These are phyloP conservation scores for Ustilago cynodontis DNA, from an alignment of 1,284 basidiomycete genomes.

Conservation along the genomic window DNA sequence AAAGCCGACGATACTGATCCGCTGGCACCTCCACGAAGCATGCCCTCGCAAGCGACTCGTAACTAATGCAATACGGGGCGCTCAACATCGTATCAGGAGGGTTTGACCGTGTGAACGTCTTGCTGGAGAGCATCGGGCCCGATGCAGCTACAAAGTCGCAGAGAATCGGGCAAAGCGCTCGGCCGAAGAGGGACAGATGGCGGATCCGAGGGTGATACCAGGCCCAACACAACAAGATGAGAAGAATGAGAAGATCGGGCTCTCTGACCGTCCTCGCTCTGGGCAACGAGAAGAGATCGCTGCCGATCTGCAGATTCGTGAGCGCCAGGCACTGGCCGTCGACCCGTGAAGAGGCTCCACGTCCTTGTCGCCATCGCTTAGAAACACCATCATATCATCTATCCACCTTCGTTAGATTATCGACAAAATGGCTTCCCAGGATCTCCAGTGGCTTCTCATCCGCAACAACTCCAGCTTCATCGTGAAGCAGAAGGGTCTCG, in stretches of 20 bases:
- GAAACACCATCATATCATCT: conserved; percentile 37
- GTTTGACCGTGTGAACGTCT: too few species aligned
- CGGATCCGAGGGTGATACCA: background rate
- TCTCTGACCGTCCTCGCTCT: too few species aligned
- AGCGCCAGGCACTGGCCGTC: background rate
- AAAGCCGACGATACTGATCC: background rate
- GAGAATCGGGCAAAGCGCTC: background rate
- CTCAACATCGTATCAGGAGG: too few species aligned
- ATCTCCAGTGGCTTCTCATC: conserved; percentile 69
- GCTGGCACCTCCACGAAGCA: too few species aligned
- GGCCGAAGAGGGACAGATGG: background rate
- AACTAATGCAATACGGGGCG: too few species aligned
- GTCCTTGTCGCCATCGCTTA: conserved; percentile 4
- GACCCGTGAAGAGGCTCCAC: background rate
- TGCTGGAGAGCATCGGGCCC: background rate
- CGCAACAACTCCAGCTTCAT: conserved; percentile 65
- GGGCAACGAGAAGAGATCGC: background rate
- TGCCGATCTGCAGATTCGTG: conserved; percentile 1
- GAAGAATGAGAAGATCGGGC: conserved; percentile 1
- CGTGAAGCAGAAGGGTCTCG: conserved; percentile 69
- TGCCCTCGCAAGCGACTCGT: too few species aligned
- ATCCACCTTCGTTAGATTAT: conserved; percentile 9
- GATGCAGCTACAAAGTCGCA: background rate
- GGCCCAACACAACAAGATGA: background rate
- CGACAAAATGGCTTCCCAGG: conserved; percentile 63